phyloP scores from a whole-genome alignment of 2,329 filamentous ascomycete species.

The Hortaea werneckii region DNA sequence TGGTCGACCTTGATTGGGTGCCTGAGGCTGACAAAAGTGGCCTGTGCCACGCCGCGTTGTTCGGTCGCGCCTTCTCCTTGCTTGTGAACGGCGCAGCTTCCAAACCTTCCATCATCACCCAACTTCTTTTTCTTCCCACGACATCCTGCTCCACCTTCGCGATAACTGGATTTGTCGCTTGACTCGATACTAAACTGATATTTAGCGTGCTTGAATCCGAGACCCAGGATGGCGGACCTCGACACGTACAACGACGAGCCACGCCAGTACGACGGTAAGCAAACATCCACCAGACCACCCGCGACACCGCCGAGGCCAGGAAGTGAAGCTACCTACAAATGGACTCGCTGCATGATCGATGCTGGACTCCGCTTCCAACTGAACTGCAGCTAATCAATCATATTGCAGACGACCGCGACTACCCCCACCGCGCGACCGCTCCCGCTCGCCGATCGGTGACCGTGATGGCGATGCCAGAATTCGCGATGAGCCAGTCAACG shows the following conservation, averaged over 20 bases:
- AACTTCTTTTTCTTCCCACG: no score
- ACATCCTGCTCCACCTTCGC: no score
- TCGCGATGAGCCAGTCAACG: constrained; percentile 55
- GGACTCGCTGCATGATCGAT: constrained; percentile 4
- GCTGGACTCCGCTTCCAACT: not conserved
- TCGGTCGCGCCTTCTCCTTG: no score
- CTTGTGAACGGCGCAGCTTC: no score
- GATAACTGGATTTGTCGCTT: no score
- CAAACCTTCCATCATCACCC: no score
- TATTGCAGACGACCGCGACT: constrained; percentile 46
- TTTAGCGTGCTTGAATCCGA: no score
- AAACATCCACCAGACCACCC: constrained; percentile 5
- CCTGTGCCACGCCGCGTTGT: no score
- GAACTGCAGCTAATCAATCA: no score
- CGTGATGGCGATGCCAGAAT: constrained; percentile 39
- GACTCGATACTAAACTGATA: no score
- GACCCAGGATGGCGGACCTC: constrained; percentile 36
- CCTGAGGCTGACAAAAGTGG: no score
- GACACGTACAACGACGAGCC: constrained; percentile 56
- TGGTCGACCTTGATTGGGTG: no score
- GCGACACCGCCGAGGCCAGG: not conserved
- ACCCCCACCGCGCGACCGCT: constrained; percentile 53
- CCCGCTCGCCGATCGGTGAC: constrained; percentile 51
- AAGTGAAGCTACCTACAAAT: not conserved
- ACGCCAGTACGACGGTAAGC: constrained; percentile 56